Evolutionary conservation across 2,329 filamentous ascomycete species (phyloP).

Genomic region (Fusarium buharicum): DNA sequence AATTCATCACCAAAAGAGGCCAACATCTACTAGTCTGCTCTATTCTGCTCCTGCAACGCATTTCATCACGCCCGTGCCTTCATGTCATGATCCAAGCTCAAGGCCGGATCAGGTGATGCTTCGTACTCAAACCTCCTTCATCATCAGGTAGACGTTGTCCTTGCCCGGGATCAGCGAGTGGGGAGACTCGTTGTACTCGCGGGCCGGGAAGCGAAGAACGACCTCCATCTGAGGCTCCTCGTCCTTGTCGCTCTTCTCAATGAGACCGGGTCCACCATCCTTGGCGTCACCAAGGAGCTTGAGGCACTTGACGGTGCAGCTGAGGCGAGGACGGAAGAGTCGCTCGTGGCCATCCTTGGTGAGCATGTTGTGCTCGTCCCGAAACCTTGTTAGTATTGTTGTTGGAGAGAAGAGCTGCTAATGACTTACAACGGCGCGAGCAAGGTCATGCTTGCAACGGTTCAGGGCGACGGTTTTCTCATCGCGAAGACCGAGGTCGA

Average conservation of each 20-base stretch:
- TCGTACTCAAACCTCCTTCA: conserved; percentile 23
- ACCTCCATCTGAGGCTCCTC: conserved; percentile 20
- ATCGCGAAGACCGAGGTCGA: conserved; percentile 13
- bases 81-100: conserved; percentile 2
- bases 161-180: conserved; percentile 23
- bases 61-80: neutral
- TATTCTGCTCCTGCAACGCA: neutral
- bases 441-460: conserved; percentile 27
- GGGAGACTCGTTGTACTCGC: conserved; percentile 30
- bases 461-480: conserved; percentile 10
- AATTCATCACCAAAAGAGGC: neutral
- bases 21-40: neutral
- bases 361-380: conserved; percentile 29
- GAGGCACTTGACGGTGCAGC: conserved; percentile 21
- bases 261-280: neutral
- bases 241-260: neutral
- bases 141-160: conserved; percentile 21
- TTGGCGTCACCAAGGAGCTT: neutral
- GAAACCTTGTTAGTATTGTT: neutral
- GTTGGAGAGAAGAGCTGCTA: too few species aligned
- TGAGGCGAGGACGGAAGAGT: conserved; percentile 25
- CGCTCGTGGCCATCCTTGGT: conserved; percentile 17
- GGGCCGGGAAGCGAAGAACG: conserved; percentile 19
- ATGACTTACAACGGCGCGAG: conserved; percentile 16
- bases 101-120: neutral